Base-by-base conservation (phyloP, 2,329 filamentous ascomycete genomes). In the Colletotrichum lindemuthianum region DNA sequence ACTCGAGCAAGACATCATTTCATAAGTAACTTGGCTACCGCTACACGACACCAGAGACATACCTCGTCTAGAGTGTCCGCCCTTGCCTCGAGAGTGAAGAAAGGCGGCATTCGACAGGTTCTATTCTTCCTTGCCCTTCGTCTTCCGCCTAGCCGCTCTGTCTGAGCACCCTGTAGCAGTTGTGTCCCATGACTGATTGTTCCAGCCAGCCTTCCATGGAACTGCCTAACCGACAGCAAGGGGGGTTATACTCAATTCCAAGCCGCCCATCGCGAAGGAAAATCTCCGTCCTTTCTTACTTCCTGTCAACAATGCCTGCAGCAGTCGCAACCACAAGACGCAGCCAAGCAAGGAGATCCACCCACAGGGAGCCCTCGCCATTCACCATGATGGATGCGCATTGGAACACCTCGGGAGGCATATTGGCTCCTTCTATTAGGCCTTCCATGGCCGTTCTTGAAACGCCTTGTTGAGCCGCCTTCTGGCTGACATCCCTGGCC, bases 381-480 rank as follows among this genome's bases (percentile, higher is more conserved):
- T 36, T n/a, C 32, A 24, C 7, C 10, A 47, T 36, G 37, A 47
- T 55, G 57, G 49, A 54, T 60, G 51, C 39, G 33, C 51, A 43
- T 41, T 56, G 47, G 50, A 56, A 47, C 34, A 41, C 15, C 41
- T 34, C 48, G 49, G 40, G 37, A 60, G n/a, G 58, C n/a, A 61
- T 39, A 34, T 50, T 15, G 34, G 57, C 39, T 65, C 40, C 47
- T 65, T 65, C 61, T 45, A 64, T 65, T 41, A 10, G 15, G 37
- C 34, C 61, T 65, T 65, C 61, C 36, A 65, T 65, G n/a, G 47
- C 51, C 24, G 36, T 65, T 65, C 58, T 61, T 56, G 61, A 61
- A 61, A 65, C 58, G 52, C 10, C 40, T 8, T 45, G 12, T n/a
- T 45, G 12, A 45, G 57, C 34, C 39, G 34, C 45, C 33, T 47